Conservation (phyloP, 805 yeast genomes). For the Wickerhamomyces sydowiorum region DNA sequence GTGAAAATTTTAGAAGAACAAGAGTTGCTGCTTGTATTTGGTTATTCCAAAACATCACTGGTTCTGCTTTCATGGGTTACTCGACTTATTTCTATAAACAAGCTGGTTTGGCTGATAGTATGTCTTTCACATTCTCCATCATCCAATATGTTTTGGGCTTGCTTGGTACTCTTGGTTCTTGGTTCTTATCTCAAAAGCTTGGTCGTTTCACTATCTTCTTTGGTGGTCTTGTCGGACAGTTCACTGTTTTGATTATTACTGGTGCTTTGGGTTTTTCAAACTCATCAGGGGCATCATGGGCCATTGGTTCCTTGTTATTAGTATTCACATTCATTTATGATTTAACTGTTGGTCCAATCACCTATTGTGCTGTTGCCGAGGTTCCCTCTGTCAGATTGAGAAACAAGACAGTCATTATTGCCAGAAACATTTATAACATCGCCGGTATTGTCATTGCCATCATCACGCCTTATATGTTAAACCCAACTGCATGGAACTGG, state of each 20-base stretch:
- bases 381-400: slow-evolving; percentile 34
- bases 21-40: slow-evolving; percentile 30
- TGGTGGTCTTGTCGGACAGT: slow-evolving; percentile 18
- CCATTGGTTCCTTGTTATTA: slow-evolving; percentile 25
- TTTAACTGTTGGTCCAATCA: slow-evolving; percentile 34
- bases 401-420: slow-evolving; percentile 34
- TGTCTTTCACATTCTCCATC: slow-evolving; percentile 35
- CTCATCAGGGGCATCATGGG: slow-evolving; percentile 15
- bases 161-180: slow-evolving; percentile 26
- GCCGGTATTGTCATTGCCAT: slow-evolving; percentile 29
- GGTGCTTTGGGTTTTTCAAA: slow-evolving; percentile 23
- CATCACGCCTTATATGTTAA: slow-evolving; percentile 41
- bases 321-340: slow-evolving; percentile 30
- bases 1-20: slow-evolving; percentile 40
- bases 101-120: slow-evolving; percentile 39
- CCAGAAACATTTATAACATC: slow-evolving; percentile 25
- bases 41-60: slow-evolving; percentile 40
- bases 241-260: slow-evolving; percentile 15
- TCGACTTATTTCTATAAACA: slow-evolving; percentile 43
- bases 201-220: slow-evolving; percentile 26
- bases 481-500: slow-evolving; percentile 38
- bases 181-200: slow-evolving; percentile 25
- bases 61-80: slow-evolving; percentile 40
- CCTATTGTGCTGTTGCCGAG: slow-evolving; percentile 34
- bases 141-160: slow-evolving; percentile 30